Percentiles rank a stretch among this genome's conserved stretches.
Evolutionary conservation across 139 green algal species (phyloP).

Genomic region (Coelastrella sp.): DNA sequence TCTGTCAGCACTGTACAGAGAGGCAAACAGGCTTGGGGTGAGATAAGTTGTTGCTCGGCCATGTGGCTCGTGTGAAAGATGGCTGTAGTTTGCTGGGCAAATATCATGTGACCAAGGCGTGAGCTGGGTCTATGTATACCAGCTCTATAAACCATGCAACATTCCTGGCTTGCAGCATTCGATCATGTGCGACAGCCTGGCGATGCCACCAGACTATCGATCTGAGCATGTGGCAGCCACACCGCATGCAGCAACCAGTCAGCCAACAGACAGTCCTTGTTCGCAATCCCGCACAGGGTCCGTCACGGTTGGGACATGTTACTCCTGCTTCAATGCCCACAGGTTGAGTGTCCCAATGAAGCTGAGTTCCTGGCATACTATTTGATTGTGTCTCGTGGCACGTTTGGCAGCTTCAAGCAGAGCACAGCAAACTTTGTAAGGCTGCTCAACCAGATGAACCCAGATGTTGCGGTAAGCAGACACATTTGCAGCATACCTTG

Average conservation of each 20-base stretch:
- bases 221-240: too few relatives aligned
- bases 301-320: too few relatives aligned
- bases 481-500: not conserved
- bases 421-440: constrained; percentile 45
- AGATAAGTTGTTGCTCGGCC: not conserved
- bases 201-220: too few relatives aligned
- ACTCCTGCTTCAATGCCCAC: not conserved
- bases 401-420: constrained; percentile 78
- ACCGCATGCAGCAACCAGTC: too few relatives aligned
- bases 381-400: constrained; percentile 71
- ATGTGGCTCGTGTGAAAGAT: too few relatives aligned
- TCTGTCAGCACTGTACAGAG: constrained; percentile 81
- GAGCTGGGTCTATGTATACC: too few relatives aligned
- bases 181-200: too few relatives aligned
- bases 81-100: not conserved
- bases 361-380: constrained; percentile 85
- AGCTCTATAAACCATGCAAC: too few relatives aligned
- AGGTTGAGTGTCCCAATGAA: constrained; percentile 54
- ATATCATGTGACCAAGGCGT: not conserved
- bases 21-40: constrained; percentile 46
- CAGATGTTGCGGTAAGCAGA: constrained; percentile 21
- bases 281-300: too few relatives aligned
- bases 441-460: constrained; percentile 11
- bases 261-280: too few relatives aligned
- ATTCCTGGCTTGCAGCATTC: too few relatives aligned